Base-by-base conservation (phyloP, 495 filamentous ascomycete genomes). In the Penicillium paxilli region DNA sequence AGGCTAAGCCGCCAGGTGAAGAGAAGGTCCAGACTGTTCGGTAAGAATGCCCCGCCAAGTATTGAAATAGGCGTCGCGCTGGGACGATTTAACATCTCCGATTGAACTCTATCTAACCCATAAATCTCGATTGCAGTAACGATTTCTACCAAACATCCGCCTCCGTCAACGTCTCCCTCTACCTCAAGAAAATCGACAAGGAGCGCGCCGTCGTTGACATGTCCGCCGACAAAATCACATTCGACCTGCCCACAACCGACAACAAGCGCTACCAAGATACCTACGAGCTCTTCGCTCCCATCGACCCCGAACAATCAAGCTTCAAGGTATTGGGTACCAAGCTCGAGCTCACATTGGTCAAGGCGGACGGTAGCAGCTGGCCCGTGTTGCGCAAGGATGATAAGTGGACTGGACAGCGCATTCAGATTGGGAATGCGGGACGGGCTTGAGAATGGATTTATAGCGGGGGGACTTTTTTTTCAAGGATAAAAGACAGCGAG, bases 121-220 rank as follows among this genome's bases (percentile, higher is more conserved):
- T n/a, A 19, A 14, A 16, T 16, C 16, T 16, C 17, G 47, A 30
- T 4, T 14, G 4, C 53, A 92, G 91, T 44, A 84, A 87, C 64
- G 94, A 98, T 68, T 98, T 94, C 76, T 98, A 98, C 75, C 94
- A 98, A 74, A 98, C 94, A 1, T 73, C 86, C 20, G 80, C 82
- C 7, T 82, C 88, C 17, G 89, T 96, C 37, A 96, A 95, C 58
- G 91, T 90, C 7, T 94, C 90, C 16, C 85, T 97, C 50, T 98
- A 94, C 74, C 81, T 97, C 28, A 98, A 98, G 80, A 98, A 96
- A 75, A 96, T 98, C 60, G 85, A 96, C 65, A 94, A 91, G 71
- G 80, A 83, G 16, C 80, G 72, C 5, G 88, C 91, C 32, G 84
- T 75, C 52, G 82, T 98, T 9, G 71, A 80, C 12, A 92, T 98